Evolutionary conservation across 1,284 basidiomycete species (phyloP).

Genomic region (Wolfiporia cocos): DNA sequence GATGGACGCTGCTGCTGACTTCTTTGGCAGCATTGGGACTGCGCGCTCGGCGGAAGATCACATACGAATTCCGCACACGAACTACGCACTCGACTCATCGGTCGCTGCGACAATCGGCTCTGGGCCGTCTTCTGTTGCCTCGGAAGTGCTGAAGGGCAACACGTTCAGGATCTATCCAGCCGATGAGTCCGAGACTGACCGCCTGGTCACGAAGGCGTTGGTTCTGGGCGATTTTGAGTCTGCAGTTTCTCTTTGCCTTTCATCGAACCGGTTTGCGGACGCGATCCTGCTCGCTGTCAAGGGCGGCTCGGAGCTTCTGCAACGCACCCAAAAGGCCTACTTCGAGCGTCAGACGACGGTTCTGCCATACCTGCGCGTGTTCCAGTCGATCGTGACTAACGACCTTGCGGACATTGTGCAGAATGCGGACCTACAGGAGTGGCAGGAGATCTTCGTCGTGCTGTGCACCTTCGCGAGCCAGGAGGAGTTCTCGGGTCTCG

Average conservation of each 20-base stretch:
- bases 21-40: constrained; percentile 81
- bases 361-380: constrained; percentile 87
- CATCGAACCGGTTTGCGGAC: constrained; percentile 88
- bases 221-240: constrained; percentile 93
- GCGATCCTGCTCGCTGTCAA: constrained; percentile 91
- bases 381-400: constrained; percentile 93
- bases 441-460: constrained; percentile 97
- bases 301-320: constrained; percentile 86
- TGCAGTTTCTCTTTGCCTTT: constrained; percentile 89
- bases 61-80: constrained; percentile 71
- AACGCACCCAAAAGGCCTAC: constrained; percentile 89
- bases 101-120: constrained; percentile 90
- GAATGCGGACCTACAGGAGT: constrained; percentile 92
- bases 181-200: constrained; percentile 86
- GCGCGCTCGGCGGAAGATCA: constrained; percentile 49
- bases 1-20: constrained; percentile 70
- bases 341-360: constrained; percentile 78
- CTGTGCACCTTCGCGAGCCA: constrained; percentile 89
- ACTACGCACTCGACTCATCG: constrained; percentile 77
- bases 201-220: constrained; percentile 87
- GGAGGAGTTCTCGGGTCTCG: constrained; percentile 82
- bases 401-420: constrained; percentile 92
- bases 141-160: constrained; percentile 67
- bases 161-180: constrained; percentile 90
- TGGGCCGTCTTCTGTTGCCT: constrained; percentile 78